phyloP scores from a whole-genome alignment of 495 filamentous ascomycete genomes.

The Recurvomyces mirabilis region DNA sequence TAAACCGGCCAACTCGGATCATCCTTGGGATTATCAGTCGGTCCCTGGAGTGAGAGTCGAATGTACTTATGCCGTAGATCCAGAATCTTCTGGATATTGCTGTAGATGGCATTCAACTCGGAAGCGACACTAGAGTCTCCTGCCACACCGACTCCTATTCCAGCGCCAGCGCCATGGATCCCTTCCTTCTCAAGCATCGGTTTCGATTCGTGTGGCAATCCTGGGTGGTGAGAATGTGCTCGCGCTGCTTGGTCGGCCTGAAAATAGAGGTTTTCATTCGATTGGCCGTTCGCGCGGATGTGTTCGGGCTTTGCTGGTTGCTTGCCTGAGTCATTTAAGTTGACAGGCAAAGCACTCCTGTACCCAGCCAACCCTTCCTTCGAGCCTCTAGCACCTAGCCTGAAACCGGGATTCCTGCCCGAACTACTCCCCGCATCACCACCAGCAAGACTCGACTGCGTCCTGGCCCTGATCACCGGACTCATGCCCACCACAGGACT shows the following conservation, averaged over 20 bases:
- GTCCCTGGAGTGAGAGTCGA: conserved; percentile 67
- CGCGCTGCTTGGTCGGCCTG: conserved; percentile 37
- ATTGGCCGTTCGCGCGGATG: conserved; percentile 16
- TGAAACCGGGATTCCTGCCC: too few species aligned
- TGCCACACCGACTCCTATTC: conserved; percentile 40
- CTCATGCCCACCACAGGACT: conserved; percentile 8
- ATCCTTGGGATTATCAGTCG: conserved; percentile 77
- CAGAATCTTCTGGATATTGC: conserved; percentile 71
- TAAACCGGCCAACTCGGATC: conserved; percentile 77
- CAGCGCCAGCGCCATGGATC: conserved; percentile 41
- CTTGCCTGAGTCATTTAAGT: conserved; percentile 25
- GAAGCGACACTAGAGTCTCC: conserved; percentile 61
- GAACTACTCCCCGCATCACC: conserved; percentile 11
- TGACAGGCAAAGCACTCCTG: conserved; percentile 22
- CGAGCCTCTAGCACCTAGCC: too few species aligned
- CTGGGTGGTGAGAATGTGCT: conserved; percentile 35
- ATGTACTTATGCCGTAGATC: conserved; percentile 87
- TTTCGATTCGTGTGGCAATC: conserved; percentile 39
- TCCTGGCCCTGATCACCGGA: conserved; percentile 4
- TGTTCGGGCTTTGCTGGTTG: too few species aligned
- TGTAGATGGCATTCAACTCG: conserved; percentile 74
- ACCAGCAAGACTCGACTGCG: conserved; percentile 5
- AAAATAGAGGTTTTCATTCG: conserved; percentile 26
- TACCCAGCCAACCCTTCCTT: not conserved
- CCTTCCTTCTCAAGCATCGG: conserved; percentile 37